These are phyloP conservation scores for Trichoderma cornu-damae DNA, from an alignment of 2,329 filamentous ascomycete species.

Conservation along the genomic window DNA sequence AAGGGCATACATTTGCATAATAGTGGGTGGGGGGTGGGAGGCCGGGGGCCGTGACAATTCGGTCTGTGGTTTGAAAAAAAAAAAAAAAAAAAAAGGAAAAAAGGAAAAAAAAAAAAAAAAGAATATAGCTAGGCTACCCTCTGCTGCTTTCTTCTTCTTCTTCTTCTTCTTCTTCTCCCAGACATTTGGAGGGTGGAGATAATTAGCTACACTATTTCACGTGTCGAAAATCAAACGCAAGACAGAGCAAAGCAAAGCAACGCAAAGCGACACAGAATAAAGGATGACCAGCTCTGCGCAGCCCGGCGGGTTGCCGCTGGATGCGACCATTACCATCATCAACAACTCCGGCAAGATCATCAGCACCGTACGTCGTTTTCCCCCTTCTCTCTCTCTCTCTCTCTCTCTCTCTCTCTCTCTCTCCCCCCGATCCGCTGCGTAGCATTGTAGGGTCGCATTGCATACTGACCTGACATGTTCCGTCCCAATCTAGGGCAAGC, in stretches of 20 bases:
- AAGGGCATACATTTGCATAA: conserved; percentile 7
- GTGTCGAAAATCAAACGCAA: background rate
- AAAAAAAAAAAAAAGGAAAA: background rate
- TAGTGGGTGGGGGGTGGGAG: conserved; percentile 14
- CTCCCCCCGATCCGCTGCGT: background rate
- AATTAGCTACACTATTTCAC: background rate
- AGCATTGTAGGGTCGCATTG: background rate
- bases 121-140: too few species aligned
- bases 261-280: background rate
- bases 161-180: background rate
- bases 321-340: conserved; percentile 80
- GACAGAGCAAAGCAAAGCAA: background rate
- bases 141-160: background rate
- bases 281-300: background rate
- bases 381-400: background rate
- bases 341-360: conserved; percentile 89
- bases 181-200: background rate
- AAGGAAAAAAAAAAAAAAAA: background rate
- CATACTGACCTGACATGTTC: conserved; percentile 8
- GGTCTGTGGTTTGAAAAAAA: background rate
- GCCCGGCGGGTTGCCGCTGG: conserved; percentile 36
- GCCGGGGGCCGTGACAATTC: conserved; percentile 1
- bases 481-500: conserved; percentile 64
- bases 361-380: conserved; percentile 61
- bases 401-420: background rate